A percentile compares a stretch with the other conserved stretches of the same genome.
Evolutionary conservation across 768 basidiomycete genomes (phyloP).

Genomic region (Boletus vermiculosoides): DNA sequence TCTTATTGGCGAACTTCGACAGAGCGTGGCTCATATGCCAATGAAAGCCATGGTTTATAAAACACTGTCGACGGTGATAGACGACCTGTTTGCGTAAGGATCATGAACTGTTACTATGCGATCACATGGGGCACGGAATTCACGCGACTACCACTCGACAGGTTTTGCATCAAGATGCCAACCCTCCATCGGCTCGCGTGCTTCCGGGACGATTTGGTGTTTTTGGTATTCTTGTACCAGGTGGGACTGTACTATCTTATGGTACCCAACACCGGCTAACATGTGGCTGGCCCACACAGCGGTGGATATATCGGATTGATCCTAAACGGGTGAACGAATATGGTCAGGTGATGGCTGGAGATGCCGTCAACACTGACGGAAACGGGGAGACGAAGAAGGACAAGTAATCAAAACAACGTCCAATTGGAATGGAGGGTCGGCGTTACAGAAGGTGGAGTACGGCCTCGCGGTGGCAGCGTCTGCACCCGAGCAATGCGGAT

Average conservation of each 20-base stretch:
- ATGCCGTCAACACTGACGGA: slow-evolving; percentile 41
- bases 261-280: slow-evolving; percentile 8
- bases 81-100: slow-evolving; percentile 87
- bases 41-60: slow-evolving; percentile 99
- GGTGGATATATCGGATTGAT: slow-evolving; percentile 97
- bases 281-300: slow-evolving; percentile 43
- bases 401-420: slow-evolving; percentile 33
- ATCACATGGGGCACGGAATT: slow-evolving; percentile 16
- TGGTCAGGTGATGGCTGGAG: slow-evolving; percentile 72
- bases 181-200: slow-evolving; percentile 87
- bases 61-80: slow-evolving; percentile 84
- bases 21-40: slow-evolving; percentile 97
- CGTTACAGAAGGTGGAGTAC: slow-evolving; percentile 10
- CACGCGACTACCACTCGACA: slow-evolving; percentile 31
- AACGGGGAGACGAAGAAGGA: slow-evolving; percentile 56
- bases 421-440: slow-evolving; percentile 4
- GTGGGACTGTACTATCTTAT: slow-evolving; percentile 41
- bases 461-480: slow-evolving; percentile 3
- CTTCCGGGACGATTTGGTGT: slow-evolving; percentile 89
- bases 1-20: slow-evolving; percentile 13
- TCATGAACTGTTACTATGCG: slow-evolving; percentile 13
- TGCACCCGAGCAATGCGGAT: neutral
- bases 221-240: slow-evolving; percentile 91
- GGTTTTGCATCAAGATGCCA: slow-evolving; percentile 97
- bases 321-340: slow-evolving; percentile 95